Base-by-base conservation (phyloP, 306 rosid species). In the Corylus avellana region DNA sequence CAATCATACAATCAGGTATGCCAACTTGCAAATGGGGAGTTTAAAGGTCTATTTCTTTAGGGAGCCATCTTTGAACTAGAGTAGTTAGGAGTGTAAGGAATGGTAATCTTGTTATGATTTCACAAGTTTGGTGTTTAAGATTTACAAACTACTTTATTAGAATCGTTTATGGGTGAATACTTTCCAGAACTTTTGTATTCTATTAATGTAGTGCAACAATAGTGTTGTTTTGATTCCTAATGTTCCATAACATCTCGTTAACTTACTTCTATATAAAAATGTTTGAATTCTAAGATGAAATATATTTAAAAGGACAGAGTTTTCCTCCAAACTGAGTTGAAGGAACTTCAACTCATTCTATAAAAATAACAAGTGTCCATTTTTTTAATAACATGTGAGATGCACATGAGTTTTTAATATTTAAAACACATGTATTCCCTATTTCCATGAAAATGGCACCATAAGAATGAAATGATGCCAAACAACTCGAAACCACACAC, bases 1-100 rank as follows among this genome's bases (percentile, higher is more conserved):
- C 68, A 75, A 58, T 69, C 87, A 25, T 85, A 83, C 82, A 83
- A 88, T 74, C 87, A 80, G 76, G 50, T 88, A 67, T 88, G 91
- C 85, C 87, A 80, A 73, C 85, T 88, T 7, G 91, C 91, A 73
- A 88, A 88, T 59, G 89, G 89, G 29, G 89, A 85, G 57, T 88
- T 88, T 78, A 88, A 64, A 74, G 61, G 82, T 73, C 74, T 88
- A 48, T 88, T 88, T 88, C 89, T 88, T 42, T 88, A 88, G 75
- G 74, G 86, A 76, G 71, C 63, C 18, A 74, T 75, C 72, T 44
- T 77, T 32, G 50, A 62, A 51, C 66, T 46, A 12, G 25, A 56
- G 68, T 68, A 55, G 70, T 32, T 20, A 3, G 42, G 42, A 37
- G 42, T 37, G 42, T 37, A 37, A 3, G 42, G 42, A 4, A 37